Base-by-base conservation (phyloP, 768 basidiomycete species). In the Lentinula lateritia region DNA sequence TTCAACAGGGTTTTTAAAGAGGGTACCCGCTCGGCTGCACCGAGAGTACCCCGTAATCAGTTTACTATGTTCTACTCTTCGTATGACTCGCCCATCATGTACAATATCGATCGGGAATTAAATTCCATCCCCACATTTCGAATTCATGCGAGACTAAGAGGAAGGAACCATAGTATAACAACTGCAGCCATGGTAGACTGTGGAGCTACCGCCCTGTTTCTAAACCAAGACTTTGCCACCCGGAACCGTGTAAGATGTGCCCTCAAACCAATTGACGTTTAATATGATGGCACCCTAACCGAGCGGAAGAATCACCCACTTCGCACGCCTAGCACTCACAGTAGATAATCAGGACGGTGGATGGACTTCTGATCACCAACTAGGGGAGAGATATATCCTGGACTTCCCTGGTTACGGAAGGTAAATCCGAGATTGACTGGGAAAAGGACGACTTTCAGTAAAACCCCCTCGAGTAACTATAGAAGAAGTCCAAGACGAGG, bases 251-350 rank as follows among this genome's bases (percentile, higher is more conserved):
- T 38, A 38, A 38, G 36, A 12, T 7, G 6, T 12, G 6, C 36
- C 6, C 45, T 46, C 15, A 76, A 77, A 56, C 58, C 75, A 1
- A 20, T 66, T 0, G 23, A 38, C 16, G 1, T 20, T 18, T 28
- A 56, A 56, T 18, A 36, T 2, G 54, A 56, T 56, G 54, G 54
- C 1, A 38, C 2, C 34, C 38, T n/a, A 56, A 56, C 35, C 15
- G 20, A 16, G 54, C 54, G 54, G 54, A 38, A 41, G 38, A 9
- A 56, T 56, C 1, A 56, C 35, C 16, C 23, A 56, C 3, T 56
- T 32, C 12, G 54, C 35, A 23, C 36, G 54, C 65, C 66, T 0
- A 63, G 77, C 12, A 6, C 7, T 36, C 34, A 23, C 34, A 7
- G 35, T 56, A 1, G 32, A 36, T 23, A 56, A 56, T 35, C n/a